Evolutionary conservation across 768 basidiomycete genomes (phyloP).

Genomic region (Hemileccinum rubropunctum): DNA sequence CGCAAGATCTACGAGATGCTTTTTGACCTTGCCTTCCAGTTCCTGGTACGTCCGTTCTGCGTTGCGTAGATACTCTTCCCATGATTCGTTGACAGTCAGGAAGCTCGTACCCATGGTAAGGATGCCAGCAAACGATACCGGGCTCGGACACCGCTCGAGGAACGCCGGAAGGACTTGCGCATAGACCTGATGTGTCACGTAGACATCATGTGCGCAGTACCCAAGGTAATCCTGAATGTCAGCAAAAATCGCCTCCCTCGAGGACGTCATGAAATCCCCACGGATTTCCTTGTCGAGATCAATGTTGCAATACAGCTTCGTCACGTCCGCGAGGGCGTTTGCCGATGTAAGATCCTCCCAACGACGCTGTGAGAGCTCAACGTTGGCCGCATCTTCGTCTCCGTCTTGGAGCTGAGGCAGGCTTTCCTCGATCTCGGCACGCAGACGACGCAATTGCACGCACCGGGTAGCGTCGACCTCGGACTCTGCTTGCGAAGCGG

Average conservation of each 20-base stretch:
- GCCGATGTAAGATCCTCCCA: constrained; percentile 95
- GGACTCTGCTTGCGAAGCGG: constrained; percentile 31
- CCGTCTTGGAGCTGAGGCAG: constrained; percentile 36
- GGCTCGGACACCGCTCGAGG: constrained; percentile 80
- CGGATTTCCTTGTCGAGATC: constrained; percentile 75
- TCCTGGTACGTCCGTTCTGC: constrained; percentile 77
- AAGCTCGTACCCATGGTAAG: constrained; percentile 91
- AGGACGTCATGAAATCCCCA: constrained; percentile 68
- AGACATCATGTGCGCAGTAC: constrained; percentile 87
- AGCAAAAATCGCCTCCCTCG: constrained; percentile 60
- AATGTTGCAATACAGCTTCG: constrained; percentile 83
- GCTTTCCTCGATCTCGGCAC: constrained; percentile 39
- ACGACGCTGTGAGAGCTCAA: constrained; percentile 48
- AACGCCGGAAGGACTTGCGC: constrained; percentile 76
- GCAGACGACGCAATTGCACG: constrained; percentile 39
- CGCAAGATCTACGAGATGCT: constrained; percentile 66
- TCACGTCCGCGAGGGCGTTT: constrained; percentile 91
- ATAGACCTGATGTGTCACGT: constrained; percentile 81
- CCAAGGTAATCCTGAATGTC: constrained; percentile 70
- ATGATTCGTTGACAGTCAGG: constrained; percentile 84
- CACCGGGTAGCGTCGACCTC: constrained; percentile 40
- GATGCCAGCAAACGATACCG: constrained; percentile 89
- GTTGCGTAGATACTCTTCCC: constrained; percentile 77
- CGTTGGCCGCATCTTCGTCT: constrained; percentile 39
- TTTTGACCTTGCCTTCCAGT: constrained; percentile 61